phyloP scores from a whole-genome alignment of 1,284 basidiomycete genomes.

The Thelephora terrestris region DNA sequence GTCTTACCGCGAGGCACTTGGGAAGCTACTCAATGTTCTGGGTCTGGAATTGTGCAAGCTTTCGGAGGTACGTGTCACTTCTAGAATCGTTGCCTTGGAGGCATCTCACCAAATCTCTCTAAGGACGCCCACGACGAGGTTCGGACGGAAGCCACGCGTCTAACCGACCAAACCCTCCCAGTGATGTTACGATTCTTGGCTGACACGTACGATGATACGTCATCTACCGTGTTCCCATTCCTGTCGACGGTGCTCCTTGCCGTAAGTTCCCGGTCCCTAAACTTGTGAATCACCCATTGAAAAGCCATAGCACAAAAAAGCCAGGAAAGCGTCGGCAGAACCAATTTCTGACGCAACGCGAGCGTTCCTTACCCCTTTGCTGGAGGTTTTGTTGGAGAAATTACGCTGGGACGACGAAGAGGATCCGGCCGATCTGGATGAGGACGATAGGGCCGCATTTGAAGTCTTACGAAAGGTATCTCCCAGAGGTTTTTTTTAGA shows the following conservation, averaged over 20 bases:
- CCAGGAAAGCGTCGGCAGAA: constrained; percentile 57
- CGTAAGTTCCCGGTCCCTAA: constrained; percentile 37
- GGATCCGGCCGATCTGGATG: constrained; percentile 78
- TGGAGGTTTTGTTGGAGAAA: constrained; percentile 79
- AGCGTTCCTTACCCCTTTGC: constrained; percentile 71
- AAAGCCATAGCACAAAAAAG: constrained; percentile 61
- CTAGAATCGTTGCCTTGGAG: not conserved
- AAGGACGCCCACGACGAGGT: constrained; percentile 34
- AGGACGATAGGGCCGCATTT: constrained; percentile 83
- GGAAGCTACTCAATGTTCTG: constrained; percentile 74
- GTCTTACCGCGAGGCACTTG: constrained; percentile 84
- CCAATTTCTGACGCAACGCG: constrained; percentile 66
- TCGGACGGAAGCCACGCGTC: constrained; percentile 54
- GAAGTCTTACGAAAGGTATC: constrained; percentile 76
- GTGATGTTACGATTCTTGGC: constrained; percentile 84
- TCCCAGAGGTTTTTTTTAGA: constrained; percentile 2
- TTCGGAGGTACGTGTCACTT: constrained; percentile 50
- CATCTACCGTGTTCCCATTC: constrained; percentile 75
- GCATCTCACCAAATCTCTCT: constrained; percentile 23
- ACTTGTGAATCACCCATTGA: constrained; percentile 5
- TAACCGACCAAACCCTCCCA: constrained; percentile 68
- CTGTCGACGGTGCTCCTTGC: constrained; percentile 65
- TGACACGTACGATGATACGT: constrained; percentile 83
- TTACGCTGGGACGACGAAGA: constrained; percentile 87
- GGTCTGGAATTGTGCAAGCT: constrained; percentile 84